phyloP scores from a whole-genome alignment of 2,329 filamentous ascomycete genomes.

The Colletotrichum tropicale region DNA sequence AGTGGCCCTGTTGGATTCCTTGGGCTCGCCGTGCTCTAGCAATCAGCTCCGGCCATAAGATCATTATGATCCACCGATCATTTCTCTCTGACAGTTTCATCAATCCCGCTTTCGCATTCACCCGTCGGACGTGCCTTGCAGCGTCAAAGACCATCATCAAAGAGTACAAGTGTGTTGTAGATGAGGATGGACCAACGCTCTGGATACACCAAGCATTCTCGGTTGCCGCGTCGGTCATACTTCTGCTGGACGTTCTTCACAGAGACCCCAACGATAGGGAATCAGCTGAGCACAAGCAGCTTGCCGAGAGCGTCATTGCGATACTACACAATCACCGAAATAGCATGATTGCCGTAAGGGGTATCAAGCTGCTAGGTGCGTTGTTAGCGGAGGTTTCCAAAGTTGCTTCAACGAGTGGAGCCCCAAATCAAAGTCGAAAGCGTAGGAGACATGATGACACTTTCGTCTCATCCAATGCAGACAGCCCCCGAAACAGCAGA shows the following conservation, averaged over 20 bases:
- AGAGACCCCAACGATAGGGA: neutral
- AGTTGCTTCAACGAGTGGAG: neutral
- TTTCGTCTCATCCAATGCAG: neutral
- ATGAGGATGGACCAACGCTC: constrained; percentile 25
- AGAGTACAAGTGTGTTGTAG: constrained; percentile 24
- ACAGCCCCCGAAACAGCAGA: neutral
- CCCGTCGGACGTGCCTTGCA: constrained; percentile 33
- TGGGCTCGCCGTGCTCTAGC: neutral
- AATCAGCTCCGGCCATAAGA: neutral
- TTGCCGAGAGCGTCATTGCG: neutral
- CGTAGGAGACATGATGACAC: neutral
- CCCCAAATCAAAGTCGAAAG: neutral
- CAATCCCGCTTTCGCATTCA: neutral
- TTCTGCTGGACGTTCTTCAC: neutral
- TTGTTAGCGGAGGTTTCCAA: neutral
- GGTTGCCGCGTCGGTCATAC: constrained; percentile 16
- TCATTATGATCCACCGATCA: neutral
- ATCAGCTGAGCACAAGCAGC: neutral
- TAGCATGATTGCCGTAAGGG: neutral
- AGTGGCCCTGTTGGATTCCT: neutral
- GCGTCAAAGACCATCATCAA: constrained; percentile 42
- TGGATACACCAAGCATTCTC: constrained; percentile 33
- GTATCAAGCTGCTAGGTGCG: neutral
- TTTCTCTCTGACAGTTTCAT: neutral
- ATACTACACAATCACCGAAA: neutral